Percentiles rank a stretch among this genome's conserved stretches.
Evolutionary conservation across 495 filamentous ascomycete species (phyloP).

Genomic region (Thozetella sp.): DNA sequence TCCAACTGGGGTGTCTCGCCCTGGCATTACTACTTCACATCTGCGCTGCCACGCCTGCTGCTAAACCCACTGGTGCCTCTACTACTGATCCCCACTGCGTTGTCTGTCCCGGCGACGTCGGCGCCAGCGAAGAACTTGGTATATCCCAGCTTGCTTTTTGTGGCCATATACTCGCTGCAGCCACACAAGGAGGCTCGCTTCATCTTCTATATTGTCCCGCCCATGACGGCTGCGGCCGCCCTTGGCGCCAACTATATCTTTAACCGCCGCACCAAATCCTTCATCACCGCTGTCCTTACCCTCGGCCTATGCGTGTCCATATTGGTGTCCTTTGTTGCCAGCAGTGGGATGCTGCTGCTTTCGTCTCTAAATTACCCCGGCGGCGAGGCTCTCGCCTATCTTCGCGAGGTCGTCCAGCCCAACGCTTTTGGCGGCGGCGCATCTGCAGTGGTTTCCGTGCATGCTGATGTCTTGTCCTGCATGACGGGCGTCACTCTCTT

Average conservation of each 20-base stretch:
- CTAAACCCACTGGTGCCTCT: slow-evolving; percentile 71
- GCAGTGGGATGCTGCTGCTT: slow-evolving; percentile 65
- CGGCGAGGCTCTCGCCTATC: slow-evolving; percentile 62
- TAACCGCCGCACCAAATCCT: slow-evolving; percentile 62
- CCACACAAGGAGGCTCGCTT: slow-evolving; percentile 98
- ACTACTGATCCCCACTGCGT: slow-evolving; percentile 66
- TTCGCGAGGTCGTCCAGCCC: slow-evolving; percentile 51
- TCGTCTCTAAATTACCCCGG: slow-evolving; percentile 90
- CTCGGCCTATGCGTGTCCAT: slow-evolving; percentile 59
- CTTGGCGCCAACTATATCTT: slow-evolving; percentile 75
- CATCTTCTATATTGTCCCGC: slow-evolving; percentile 84
- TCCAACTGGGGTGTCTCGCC: slow-evolving; percentile 86
- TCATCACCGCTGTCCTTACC: slow-evolving; percentile 58
- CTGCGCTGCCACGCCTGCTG: slow-evolving; percentile 79
- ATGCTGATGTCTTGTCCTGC: slow-evolving; percentile 85
- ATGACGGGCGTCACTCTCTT: slow-evolving; percentile 96
- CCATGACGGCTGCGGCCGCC: slow-evolving; percentile 76
- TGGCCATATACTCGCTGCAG: slow-evolving; percentile 77
- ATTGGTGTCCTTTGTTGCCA: slow-evolving; percentile 56
- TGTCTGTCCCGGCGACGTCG: slow-evolving; percentile 49
- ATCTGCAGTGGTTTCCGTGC: slow-evolving; percentile 47
- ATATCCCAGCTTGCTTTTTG: slow-evolving; percentile 69
- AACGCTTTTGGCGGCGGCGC: slow-evolving; percentile 25
- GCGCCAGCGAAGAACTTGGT: slow-evolving; percentile 52
- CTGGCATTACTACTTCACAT: slow-evolving; percentile 82